phyloP scores from a whole-genome alignment of 768 basidiomycete species.

The Coprinellus micaceus region DNA sequence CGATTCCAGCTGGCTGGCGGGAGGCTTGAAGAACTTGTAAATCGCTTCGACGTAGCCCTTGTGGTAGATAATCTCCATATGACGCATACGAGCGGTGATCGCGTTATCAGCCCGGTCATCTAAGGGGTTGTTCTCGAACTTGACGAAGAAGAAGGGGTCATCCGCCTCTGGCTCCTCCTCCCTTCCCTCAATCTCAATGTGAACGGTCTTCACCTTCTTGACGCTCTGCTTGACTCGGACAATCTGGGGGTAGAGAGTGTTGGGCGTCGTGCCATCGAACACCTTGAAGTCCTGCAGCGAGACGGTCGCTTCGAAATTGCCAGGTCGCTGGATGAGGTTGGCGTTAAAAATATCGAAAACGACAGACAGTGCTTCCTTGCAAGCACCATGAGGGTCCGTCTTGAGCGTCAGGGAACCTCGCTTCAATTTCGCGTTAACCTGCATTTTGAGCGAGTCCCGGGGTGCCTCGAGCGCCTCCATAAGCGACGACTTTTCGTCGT shows the following conservation, averaged over 20 bases:
- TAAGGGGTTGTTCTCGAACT: constrained; percentile 88
- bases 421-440: constrained; percentile 72
- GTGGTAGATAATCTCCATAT: constrained; percentile 97
- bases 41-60: constrained; percentile 90
- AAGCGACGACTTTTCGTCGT: constrained; percentile 81
- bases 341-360: constrained; percentile 87
- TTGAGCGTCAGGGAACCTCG: constrained; percentile 86
- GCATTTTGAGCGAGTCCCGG: constrained; percentile 74
- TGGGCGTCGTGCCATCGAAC: constrained; percentile 83
- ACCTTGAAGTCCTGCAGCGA: constrained; percentile 85
- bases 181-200: constrained; percentile 6
- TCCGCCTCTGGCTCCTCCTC: constrained; percentile 15
- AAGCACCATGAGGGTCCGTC: constrained; percentile 60
- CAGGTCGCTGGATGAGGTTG: constrained; percentile 76
- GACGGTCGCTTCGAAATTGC: constrained; percentile 81
- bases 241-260: constrained; percentile 84
- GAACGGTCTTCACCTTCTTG: constrained; percentile 7
- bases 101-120: constrained; percentile 91
- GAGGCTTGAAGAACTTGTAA: constrained; percentile 88
- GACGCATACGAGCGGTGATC: constrained; percentile 83
- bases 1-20: constrained; percentile 91
- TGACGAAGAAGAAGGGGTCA: constrained; percentile 75
- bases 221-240: constrained; percentile 59
- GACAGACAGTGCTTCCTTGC: constrained; percentile 75
- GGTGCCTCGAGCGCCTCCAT: constrained; percentile 67